Evolutionary conservation across 768 basidiomycete species (phyloP).

Genomic region (Daedalea quercina): DNA sequence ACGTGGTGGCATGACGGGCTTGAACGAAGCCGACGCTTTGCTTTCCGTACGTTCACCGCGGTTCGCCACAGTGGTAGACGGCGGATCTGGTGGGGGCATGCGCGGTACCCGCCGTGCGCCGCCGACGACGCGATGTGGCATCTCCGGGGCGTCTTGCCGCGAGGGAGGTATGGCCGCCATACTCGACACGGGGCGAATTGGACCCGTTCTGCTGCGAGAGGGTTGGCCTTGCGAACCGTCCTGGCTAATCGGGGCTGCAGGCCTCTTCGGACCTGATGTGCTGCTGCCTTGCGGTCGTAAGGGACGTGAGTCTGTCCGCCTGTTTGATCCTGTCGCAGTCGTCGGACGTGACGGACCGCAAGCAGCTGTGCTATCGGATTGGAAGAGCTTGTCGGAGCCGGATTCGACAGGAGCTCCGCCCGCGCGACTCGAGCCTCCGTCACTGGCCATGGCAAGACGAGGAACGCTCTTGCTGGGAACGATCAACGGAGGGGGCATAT

Average conservation of each 20-base stretch:
- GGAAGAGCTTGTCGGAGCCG: background rate
- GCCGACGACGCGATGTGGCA: slow-evolving; percentile 13
- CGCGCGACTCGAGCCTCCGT: background rate
- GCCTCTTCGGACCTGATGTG: background rate
- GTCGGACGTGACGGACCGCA: background rate
- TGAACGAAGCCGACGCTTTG: background rate
- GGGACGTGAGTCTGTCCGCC: background rate
- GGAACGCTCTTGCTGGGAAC: slow-evolving; percentile 4
- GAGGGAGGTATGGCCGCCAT: background rate
- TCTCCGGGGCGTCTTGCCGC: slow-evolving; percentile 2
- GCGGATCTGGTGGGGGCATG: slow-evolving; percentile 2
- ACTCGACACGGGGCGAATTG: background rate
- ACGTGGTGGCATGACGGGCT: background rate
- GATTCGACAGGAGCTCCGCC: background rate
- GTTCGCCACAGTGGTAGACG: background rate
- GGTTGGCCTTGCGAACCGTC: background rate
- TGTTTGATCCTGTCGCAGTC: background rate
- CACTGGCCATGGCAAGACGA: background rate
- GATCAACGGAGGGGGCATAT: slow-evolving; percentile 17
- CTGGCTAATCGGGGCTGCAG: background rate
- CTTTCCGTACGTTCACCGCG: background rate
- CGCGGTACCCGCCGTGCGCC: slow-evolving; percentile 18
- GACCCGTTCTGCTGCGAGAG: background rate
- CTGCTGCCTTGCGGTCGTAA: background rate
- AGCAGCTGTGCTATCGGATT: background rate